phyloP scores from a whole-genome alignment of 805 yeast genomes.

The Peterozyma xylosa region DNA sequence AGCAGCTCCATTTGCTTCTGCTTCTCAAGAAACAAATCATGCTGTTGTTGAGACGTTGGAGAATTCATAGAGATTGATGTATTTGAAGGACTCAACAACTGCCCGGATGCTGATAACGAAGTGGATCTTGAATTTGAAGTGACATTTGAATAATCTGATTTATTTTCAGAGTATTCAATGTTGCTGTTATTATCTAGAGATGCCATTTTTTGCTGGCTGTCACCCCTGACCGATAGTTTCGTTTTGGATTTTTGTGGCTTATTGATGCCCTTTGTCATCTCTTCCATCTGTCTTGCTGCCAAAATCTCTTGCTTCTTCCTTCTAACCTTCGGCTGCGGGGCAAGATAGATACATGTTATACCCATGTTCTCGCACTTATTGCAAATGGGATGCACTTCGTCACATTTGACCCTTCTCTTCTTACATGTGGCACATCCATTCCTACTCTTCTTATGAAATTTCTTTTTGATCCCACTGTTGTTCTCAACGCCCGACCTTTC shows the following conservation, averaged over 20 bases:
- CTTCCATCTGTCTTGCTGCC: constrained; percentile 2
- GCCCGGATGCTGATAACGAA: too few species aligned
- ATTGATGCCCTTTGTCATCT: too few species aligned
- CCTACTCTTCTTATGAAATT: constrained; percentile 83
- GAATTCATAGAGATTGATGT: too few species aligned
- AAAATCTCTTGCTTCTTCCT: constrained; percentile 8
- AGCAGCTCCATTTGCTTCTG: background rate
- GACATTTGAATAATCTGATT: too few species aligned
- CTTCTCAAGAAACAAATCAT: background rate
- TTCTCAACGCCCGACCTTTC: background rate
- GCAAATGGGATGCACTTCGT: constrained; percentile 77
- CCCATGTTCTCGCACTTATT: constrained; percentile 74
- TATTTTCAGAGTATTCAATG: too few species aligned
- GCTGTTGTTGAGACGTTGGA: background rate
- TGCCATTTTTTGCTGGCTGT: too few species aligned
- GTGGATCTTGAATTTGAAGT: too few species aligned
- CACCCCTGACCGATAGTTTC: too few species aligned
- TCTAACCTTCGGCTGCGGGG: constrained; percentile 7
- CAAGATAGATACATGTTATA: constrained; percentile 60
- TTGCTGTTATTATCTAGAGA: too few species aligned
- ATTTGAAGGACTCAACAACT: too few species aligned
- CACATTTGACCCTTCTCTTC: constrained; percentile 86
- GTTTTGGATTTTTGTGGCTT: too few species aligned
- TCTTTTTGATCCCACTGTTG: constrained; percentile 44
- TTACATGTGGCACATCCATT: constrained; percentile 89